Percentiles rank a stretch among this genome's conserved stretches.
Conservation (phyloP, 2,329 filamentous ascomycete species). For the Emmonsiellopsis sp. region DNA sequence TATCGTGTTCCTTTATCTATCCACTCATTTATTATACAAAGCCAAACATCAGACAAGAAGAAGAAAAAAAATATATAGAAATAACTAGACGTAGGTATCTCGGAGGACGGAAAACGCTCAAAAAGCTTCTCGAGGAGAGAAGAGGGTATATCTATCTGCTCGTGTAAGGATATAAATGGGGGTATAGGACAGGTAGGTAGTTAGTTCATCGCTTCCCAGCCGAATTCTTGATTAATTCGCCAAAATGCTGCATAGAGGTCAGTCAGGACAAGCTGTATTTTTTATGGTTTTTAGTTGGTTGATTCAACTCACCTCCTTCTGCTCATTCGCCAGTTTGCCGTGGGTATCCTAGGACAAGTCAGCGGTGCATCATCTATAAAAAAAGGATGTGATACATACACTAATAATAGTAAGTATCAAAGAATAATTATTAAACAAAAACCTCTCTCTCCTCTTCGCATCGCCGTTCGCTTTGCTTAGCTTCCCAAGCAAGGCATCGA, state of each 20-base stretch:
- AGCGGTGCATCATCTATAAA: constrained; percentile 3
- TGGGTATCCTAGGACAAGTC: constrained; percentile 30
- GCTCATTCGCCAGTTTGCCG: constrained; percentile 51
- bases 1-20: not conserved
- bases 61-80: no score
- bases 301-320: constrained; percentile 43
- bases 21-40: not conserved
- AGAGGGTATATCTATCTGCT: not conserved
- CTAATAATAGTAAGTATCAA: constrained; percentile 87
- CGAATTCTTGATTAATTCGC: not conserved
- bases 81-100: no score
- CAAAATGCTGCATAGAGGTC: constrained; percentile 10
- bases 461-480: constrained; percentile 69
- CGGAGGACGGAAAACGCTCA: no score
- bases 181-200: not conserved
- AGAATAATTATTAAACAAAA: constrained; percentile 93
- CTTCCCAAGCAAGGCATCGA: constrained; percentile 72
- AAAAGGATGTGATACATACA: constrained; percentile 29
- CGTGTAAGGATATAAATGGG: not conserved
- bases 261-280: constrained; percentile 3
- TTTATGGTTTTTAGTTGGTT: not conserved
- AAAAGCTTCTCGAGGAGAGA: not conserved
- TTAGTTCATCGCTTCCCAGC: not conserved
- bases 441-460: constrained; percentile 70
- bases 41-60: not conserved